Conservation (phyloP, 352 stramenopile species). For the Phytophthora fragariae region DNA sequence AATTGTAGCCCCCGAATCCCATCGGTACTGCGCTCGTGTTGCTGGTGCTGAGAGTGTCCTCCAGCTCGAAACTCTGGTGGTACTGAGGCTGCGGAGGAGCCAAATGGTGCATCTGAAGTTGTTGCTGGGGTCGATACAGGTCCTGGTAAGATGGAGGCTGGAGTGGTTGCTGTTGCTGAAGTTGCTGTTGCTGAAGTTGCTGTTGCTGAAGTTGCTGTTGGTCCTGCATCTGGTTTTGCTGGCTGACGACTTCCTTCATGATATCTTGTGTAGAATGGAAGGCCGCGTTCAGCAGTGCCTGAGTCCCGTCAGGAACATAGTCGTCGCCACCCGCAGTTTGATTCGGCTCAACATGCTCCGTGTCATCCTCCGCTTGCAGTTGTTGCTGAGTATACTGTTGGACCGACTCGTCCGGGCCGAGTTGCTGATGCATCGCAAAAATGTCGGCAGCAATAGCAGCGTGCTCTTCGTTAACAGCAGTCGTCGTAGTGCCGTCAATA, state of each 20-base stretch:
- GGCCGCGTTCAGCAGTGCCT: conserved; percentile 69
- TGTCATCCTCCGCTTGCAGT: conserved; percentile 20
- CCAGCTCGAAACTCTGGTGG: conserved; percentile 68
- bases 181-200: conserved; percentile 48
- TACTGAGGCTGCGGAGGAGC: conserved; percentile 46
- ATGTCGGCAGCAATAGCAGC: conserved; percentile 47
- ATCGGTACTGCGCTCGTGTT: conserved; percentile 38
- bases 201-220: conserved; percentile 49
- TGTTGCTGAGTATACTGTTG: conserved; percentile 34
- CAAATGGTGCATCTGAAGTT: conserved; percentile 49
- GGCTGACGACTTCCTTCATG: conserved; percentile 73
- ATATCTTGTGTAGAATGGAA: conserved; percentile 81
- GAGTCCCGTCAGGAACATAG: conserved; percentile 65
- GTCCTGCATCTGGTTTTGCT: conserved; percentile 50
- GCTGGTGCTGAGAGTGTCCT: conserved; percentile 49
- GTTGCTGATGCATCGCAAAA: conserved; percentile 50
- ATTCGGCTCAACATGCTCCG: conserved; percentile 25
- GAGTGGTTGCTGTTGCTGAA: conserved; percentile 47
- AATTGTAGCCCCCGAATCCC: conserved; percentile 45
- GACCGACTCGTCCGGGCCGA: conserved; percentile 27
- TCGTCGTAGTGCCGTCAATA: conserved; percentile 13
- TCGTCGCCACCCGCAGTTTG: conserved; percentile 28
- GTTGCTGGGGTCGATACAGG: conserved; percentile 42
- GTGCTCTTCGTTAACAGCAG: conserved; percentile 41
- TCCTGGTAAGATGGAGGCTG: conserved; percentile 47